Evolutionary conservation across 108 stramenopile genomes (phyloP).

Genomic region (Skeletonema marinoi): DNA sequence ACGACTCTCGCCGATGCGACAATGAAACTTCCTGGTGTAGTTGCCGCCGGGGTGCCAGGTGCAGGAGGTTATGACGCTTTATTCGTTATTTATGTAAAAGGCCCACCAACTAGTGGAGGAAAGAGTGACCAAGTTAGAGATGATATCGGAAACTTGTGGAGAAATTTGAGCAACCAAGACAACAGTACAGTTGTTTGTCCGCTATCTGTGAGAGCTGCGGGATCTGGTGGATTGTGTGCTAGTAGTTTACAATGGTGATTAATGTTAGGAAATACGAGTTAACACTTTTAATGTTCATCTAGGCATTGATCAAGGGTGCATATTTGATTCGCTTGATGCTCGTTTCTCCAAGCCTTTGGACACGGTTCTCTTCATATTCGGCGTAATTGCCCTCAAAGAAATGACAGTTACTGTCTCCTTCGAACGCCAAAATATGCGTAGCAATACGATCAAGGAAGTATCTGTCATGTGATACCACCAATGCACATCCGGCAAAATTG

Average conservation of each 20-base stretch:
- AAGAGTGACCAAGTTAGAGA: conserved; percentile 53
- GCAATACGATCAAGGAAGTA: conserved; percentile 95
- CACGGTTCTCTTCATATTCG: conserved; percentile 80
- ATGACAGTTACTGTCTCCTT: conserved; percentile 87
- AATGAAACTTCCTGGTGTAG: conserved; percentile 82
- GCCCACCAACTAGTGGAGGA: conserved; percentile 33
- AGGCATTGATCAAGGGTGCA: conserved; percentile 83
- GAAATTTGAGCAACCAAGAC: conserved; percentile 37
- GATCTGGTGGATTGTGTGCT: conserved; percentile 39
- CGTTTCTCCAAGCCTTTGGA: conserved; percentile 77
- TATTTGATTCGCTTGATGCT: conserved; percentile 86
- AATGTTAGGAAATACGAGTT: background rate
- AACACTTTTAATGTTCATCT: conserved; percentile 6
- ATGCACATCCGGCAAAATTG: conserved; percentile 92
- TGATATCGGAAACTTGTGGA: conserved; percentile 71
- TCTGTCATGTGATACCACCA: conserved; percentile 95
- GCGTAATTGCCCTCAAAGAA: conserved; percentile 91
- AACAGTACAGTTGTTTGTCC: conserved; percentile 61
- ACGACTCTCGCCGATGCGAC: conserved; percentile 88
- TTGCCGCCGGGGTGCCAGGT: conserved; percentile 92
- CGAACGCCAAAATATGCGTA: conserved; percentile 95
- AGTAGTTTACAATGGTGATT: conserved; percentile 1
- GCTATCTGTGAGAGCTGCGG: conserved; percentile 59
- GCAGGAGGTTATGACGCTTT: conserved; percentile 97
- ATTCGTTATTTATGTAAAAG: conserved; percentile 80